Base-by-base conservation (phyloP, 2,329 filamentous ascomycete species). In the Pseudocercospora vitis region DNA sequence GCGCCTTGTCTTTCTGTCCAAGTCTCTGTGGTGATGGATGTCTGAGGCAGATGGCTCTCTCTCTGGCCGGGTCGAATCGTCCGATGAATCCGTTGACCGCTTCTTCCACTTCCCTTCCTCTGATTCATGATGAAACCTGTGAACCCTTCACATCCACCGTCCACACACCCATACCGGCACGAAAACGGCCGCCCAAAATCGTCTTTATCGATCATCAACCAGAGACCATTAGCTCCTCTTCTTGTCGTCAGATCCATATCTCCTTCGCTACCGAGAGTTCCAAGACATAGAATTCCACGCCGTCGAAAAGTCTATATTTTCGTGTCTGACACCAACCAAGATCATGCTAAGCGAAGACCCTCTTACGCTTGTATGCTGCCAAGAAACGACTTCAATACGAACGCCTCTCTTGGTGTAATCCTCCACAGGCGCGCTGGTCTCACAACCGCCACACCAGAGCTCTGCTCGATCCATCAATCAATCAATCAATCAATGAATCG, bases 251-350 rank as follows among this genome's bases (percentile, higher is more conserved):
- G n/a, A n/a, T n/a, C n/a, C n/a, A n/a, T n/a, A n/a, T n/a, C n/a
- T n/a, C n/a, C n/a, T n/a, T n/a, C n/a, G n/a, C n/a, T n/a, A n/a
- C n/a, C n/a, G n/a, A n/a, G n/a, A n/a, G n/a, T n/a, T n/a, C 16
- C 31, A 32, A 14, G 12, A 11, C 12, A 32, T 32, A 14, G 31
- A 11, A n/a, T 32, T 8, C 14, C 18, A 14, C 18, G 32, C 2
- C 32, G 14, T 35, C 11, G 7, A 40, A 40, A 40, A 40, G 14
- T 40, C 19, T 40, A 40, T 40, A n/a, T 19, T 40, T 19, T 23
- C 35, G 35, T 40, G 35, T 40, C 35, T 40, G 35, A 40, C 18
- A 11, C 19, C 14, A 23, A 40, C 35, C 35, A 39, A 39, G 35
- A 39, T 39, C 19, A 18, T 18, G 35, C n/a, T 16, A 35, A 35